A percentile compares a stretch with the other conserved stretches of the same genome.
Conservation (phyloP, 352 stramenopile genomes). For the Phytophthora citrophthora region DNA sequence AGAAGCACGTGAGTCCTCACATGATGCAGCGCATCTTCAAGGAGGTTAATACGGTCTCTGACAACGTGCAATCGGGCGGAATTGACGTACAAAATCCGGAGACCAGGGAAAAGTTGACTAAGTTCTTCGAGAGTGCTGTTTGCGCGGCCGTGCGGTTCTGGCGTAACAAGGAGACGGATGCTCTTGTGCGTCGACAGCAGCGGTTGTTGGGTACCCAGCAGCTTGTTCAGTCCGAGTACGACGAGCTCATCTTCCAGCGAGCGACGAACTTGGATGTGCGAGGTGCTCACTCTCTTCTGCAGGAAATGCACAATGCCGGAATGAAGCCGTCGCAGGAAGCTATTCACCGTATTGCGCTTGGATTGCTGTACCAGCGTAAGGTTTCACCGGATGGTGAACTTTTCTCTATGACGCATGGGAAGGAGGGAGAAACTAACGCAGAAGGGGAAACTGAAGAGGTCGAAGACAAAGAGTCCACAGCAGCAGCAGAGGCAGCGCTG, state of each 20-base stretch:
- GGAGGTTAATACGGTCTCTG: slow-evolving; percentile 48
- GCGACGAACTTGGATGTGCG: slow-evolving; percentile 55
- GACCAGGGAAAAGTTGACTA: slow-evolving; percentile 43
- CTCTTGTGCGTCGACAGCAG: slow-evolving; percentile 62
- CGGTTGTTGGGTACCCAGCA: slow-evolving; percentile 38
- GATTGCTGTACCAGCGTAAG: slow-evolving; percentile 55
- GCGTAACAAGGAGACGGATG: slow-evolving; percentile 59
- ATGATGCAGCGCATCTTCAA: slow-evolving; percentile 77
- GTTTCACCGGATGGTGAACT: slow-evolving; percentile 2
- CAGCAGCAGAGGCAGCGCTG: slow-evolving; percentile 31
- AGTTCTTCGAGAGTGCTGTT: slow-evolving; percentile 65
- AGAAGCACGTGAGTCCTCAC: slow-evolving; percentile 55
- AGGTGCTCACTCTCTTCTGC: slow-evolving; percentile 63
- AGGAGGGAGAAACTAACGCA: slow-evolving; percentile 7
- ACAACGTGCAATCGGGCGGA: slow-evolving; percentile 17
- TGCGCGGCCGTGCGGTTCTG: slow-evolving; percentile 67
- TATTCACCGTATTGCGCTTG: slow-evolving; percentile 77
- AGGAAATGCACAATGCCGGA: slow-evolving; percentile 85
- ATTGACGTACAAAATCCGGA: slow-evolving; percentile 19
- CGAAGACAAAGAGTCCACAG: slow-evolving; percentile 4
- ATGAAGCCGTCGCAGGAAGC: slow-evolving; percentile 65
- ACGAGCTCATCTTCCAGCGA: slow-evolving; percentile 72
- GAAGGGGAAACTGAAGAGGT: slow-evolving; percentile 21
- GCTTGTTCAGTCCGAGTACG: slow-evolving; percentile 58
- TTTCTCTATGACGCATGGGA: not conserved